Evolutionary conservation across 2,329 filamentous ascomycete species (phyloP), one percentile per base, ranked within the genome.

Genomic region (Stemphylium lycopersici): DNA sequence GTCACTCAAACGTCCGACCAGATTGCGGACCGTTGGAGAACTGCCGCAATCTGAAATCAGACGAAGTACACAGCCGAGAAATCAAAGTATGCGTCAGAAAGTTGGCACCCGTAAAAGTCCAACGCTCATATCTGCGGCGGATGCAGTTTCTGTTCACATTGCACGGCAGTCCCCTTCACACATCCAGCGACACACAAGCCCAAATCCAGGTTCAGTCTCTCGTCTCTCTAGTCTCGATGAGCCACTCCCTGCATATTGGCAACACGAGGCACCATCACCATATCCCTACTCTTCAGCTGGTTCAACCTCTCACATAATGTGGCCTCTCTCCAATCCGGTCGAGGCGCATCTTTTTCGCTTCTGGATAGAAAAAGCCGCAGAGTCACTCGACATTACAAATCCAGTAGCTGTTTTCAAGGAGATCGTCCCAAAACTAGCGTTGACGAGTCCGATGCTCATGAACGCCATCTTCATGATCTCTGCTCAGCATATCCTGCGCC

Each of bases 401-500:
- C 48, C 64, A 8, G 29, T 56, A 24, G 46, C 41, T 6, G 31
- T 64, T 4, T 65, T 61, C 18, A 52, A 41, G 16, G 40, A 52
- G 8, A 20, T 55, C 1, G 47, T 61, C 12, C 61, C 61, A 24
- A 55, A 56, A 18, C 46, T 65, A 29, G 58, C 62, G 6, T 71
- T 72, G 3, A 60, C 69, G 22, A 78, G 75, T 34, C 74, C 77
- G 0, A 71, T 79, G 15, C 60, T 81, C 15, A 58, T 74, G 50
- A 73, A 73, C 50, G 73, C 74, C 3, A 70, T 77, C n/a, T 67
- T 73, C 32, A 75, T 76, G 18, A 73, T 70, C 5, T 74, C 76
- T 4, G 72, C 76, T 15, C 68, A 77, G 46, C 74, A 77, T 48
- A 58, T 79, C 11, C 68, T 65, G 26, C 71, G 70, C 15, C 42